phyloP scores from a whole-genome alignment of 1,139 yeast genomes.

The Suhomyces yuchorum region DNA sequence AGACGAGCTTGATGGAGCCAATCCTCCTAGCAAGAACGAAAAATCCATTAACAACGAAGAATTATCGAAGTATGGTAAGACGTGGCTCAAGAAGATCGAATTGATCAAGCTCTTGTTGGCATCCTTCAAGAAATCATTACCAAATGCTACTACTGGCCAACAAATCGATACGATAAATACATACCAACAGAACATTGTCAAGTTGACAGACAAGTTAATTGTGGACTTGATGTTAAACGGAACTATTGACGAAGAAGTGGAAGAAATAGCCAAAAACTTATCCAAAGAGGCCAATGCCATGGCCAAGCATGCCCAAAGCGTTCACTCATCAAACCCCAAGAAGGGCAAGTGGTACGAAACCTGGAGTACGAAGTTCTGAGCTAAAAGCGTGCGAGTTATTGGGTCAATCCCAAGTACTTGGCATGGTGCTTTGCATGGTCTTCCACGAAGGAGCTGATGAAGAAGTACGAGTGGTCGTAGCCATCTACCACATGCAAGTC shows the following conservation, averaged over 20 bases:
- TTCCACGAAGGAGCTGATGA: conserved; percentile 76
- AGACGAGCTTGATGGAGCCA: conserved; percentile 22
- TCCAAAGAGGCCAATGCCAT: conserved; percentile 32
- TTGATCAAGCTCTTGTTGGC: conserved; percentile 55
- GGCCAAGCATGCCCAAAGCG: conserved; percentile 36
- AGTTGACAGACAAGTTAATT: conserved; percentile 47
- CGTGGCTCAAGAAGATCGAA: conserved; percentile 56
- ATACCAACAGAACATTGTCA: conserved; percentile 35
- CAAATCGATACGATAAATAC: conserved; percentile 39
- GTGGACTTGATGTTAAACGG: conserved; percentile 51
- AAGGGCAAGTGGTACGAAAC: conserved; percentile 54
- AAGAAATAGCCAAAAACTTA: conserved; percentile 29
- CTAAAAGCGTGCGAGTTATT: neutral
- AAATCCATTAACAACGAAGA: conserved; percentile 22
- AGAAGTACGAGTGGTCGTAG: conserved; percentile 85
- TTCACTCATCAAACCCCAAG: conserved; percentile 42
- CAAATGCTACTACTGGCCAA: conserved; percentile 36
- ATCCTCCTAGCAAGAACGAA: conserved; percentile 28
- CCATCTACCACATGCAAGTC: conserved; percentile 71
- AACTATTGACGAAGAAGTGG: conserved; percentile 34
- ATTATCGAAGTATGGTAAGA: conserved; percentile 42
- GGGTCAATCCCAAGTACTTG: conserved; percentile 57
- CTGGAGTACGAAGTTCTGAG: conserved; percentile 46
- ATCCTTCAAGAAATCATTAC: conserved; percentile 59
- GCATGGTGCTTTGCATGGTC: conserved; percentile 91